Percentiles rank a stretch among this genome's conserved stretches.
Conservation (phyloP, 805 yeast genomes). For the Kodamaea neixiangensis region DNA sequence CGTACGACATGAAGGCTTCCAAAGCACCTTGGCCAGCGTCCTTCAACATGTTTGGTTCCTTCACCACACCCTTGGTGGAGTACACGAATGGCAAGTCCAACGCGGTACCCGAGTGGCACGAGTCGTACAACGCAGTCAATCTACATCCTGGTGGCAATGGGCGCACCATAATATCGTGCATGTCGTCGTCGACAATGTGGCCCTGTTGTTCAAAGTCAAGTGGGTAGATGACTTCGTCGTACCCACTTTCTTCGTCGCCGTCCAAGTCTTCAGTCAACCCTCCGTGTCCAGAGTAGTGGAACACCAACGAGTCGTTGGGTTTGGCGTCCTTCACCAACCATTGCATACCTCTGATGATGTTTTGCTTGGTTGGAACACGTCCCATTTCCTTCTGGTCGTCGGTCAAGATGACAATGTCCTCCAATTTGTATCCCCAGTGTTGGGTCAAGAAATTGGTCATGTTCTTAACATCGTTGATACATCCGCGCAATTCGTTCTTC, state of each 20-base stretch:
- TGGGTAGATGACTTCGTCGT: constrained; percentile 40
- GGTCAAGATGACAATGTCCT: constrained; percentile 40
- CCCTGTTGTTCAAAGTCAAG: constrained; percentile 36
- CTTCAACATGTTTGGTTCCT: constrained; percentile 39
- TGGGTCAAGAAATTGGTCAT: constrained; percentile 34
- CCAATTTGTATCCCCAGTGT: constrained; percentile 34
- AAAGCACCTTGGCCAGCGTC: constrained; percentile 40
- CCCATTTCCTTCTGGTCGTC: constrained; percentile 36
- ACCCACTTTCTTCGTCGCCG: constrained; percentile 41
- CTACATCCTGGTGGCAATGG: constrained; percentile 39
- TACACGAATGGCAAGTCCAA: constrained; percentile 42
- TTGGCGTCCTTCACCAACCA: constrained; percentile 40
- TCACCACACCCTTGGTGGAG: constrained; percentile 41
- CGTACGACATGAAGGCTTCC: constrained; percentile 32
- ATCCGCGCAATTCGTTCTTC: constrained; percentile 34
- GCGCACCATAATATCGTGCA: constrained; percentile 42
- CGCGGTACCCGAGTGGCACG: constrained; percentile 44
- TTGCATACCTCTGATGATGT: constrained; percentile 40
- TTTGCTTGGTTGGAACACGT: constrained; percentile 35
- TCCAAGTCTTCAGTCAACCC: constrained; percentile 37
- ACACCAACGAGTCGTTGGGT: constrained; percentile 41
- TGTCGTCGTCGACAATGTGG: constrained; percentile 38
- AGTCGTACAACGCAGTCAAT: constrained; percentile 40
- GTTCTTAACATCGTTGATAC: constrained; percentile 42
- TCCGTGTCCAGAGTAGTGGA: constrained; percentile 44